Evolutionary conservation across 345 rosid species (phyloP).

Genomic region (Cochlearia excelsa): DNA sequence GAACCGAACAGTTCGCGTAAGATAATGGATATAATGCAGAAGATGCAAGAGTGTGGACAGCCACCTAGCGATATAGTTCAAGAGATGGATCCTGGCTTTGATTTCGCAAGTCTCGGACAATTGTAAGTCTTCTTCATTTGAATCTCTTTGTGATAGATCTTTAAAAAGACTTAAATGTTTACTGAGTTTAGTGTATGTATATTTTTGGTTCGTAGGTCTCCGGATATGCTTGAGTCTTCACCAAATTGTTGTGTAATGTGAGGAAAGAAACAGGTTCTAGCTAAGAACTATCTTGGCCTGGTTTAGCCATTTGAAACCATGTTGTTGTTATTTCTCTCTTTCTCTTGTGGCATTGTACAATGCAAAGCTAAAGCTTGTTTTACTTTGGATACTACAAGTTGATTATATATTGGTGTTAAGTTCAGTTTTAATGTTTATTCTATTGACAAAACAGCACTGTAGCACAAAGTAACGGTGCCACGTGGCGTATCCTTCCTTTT

Average conservation of each 20-base stretch:
- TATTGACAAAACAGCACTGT: too few relatives aligned
- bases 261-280: slow-evolving; percentile 27
- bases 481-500: too few relatives aligned
- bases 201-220: slow-evolving; percentile 45
- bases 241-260: slow-evolving; percentile 77
- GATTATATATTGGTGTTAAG: too few relatives aligned
- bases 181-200: slow-evolving; percentile 14
- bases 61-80: slow-evolving; percentile 91
- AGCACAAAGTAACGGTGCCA: too few relatives aligned
- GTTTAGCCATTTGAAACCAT: neutral
- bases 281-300: slow-evolving; percentile 2
- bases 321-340: neutral
- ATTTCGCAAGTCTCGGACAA: slow-evolving; percentile 69
- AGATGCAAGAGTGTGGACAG: slow-evolving; percentile 67
- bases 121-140: slow-evolving; percentile 52
- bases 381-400: too few relatives aligned
- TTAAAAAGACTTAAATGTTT: neutral
- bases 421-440: too few relatives aligned
- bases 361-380: neutral
- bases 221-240: slow-evolving; percentile 73
- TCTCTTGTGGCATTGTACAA: slow-evolving; percentile 27
- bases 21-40: too few relatives aligned
- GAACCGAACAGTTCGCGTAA: too few relatives aligned
- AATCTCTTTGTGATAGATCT: neutral
- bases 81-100: slow-evolving; percentile 87